Percentiles rank a stretch among this genome's conserved stretches.
These are phyloP conservation scores for Trametes pubescens DNA, from an alignment of 1,284 basidiomycete species.

Conservation along the genomic window DNA sequence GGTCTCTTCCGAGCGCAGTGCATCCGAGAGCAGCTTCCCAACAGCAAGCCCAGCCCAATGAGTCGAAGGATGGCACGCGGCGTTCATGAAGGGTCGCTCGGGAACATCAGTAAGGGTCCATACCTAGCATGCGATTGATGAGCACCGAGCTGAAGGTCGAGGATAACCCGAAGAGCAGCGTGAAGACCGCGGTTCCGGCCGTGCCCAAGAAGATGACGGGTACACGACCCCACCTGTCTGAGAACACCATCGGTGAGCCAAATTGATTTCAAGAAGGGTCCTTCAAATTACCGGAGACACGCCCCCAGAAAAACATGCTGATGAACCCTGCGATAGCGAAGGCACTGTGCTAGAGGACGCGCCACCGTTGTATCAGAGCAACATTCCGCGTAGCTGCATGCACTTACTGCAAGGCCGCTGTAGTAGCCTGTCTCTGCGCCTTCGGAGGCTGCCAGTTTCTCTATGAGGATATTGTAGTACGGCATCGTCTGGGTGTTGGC, in stretches of 20 bases:
- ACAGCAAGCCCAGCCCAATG: too few relatives aligned
- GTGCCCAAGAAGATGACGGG: constrained; percentile 67
- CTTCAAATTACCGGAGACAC: constrained; percentile 40
- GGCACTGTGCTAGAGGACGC: constrained; percentile 37
- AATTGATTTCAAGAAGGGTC: neutral
- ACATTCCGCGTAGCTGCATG: neutral
- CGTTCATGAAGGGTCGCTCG: too few relatives aligned
- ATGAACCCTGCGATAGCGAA: constrained; percentile 43
- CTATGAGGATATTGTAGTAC: constrained; percentile 49
- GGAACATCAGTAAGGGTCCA: neutral
- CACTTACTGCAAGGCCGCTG: constrained; percentile 42
- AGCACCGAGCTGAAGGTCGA: constrained; percentile 55
- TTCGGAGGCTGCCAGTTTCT: constrained; percentile 40
- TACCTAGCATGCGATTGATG: constrained; percentile 51
- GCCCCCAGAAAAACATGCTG: constrained; percentile 47
- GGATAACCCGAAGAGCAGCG: constrained; percentile 63
- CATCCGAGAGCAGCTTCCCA: too few relatives aligned
- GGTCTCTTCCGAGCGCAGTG: too few relatives aligned
- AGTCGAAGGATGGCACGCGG: too few relatives aligned
- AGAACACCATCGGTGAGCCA: constrained; percentile 35
- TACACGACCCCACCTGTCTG: constrained; percentile 66
- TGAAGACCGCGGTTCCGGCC: constrained; percentile 56
- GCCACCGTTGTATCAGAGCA: neutral
- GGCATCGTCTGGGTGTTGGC: constrained; percentile 42
- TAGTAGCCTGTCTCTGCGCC: constrained; percentile 45